phyloP scores from a whole-genome alignment of 257 asterid species.

The Nicotiana attenuata region DNA sequence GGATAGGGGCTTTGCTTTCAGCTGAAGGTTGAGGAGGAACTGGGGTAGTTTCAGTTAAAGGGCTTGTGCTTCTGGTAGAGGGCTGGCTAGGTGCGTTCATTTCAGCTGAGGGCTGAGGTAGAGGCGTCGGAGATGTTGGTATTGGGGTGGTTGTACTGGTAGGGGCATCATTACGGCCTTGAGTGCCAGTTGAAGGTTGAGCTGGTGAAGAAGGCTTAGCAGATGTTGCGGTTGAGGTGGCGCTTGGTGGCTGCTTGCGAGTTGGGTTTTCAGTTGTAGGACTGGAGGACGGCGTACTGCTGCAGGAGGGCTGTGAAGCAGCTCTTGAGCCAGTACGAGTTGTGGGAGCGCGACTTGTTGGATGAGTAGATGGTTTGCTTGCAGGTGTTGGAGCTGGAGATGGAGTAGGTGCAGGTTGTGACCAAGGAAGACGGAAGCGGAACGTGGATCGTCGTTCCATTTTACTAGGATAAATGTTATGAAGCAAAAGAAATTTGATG shows the following conservation, averaged over 20 bases:
- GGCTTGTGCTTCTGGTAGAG: too few species aligned
- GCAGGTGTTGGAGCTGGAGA: conserved; percentile 5
- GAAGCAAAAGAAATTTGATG: conserved; percentile 6
- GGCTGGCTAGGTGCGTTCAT: too few species aligned
- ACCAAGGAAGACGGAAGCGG: conserved; percentile 48
- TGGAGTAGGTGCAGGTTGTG: conserved; percentile 19
- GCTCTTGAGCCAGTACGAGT: conserved; percentile 14
- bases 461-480: not conserved
- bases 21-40: too few species aligned
- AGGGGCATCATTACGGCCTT: conserved; percentile 4
- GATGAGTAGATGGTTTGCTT: conserved; percentile 23
- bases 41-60: too few species aligned
- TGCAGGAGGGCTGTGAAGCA: not conserved
- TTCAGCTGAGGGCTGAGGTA: not conserved
- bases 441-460: conserved; percentile 51
- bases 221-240: not conserved
- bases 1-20: too few species aligned
- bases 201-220: conserved; percentile 6
- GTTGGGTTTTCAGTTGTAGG: not conserved
- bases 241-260: conserved; percentile 1
- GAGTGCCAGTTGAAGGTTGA: conserved; percentile 8
- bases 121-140: conserved; percentile 7
- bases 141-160: conserved; percentile 1
- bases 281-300: not conserved
- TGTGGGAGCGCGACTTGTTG: conserved; percentile 5